These are phyloP conservation scores for Talaromyces marneffei DNA, from an alignment of 2,329 filamentous ascomycete species.

Conservation along the genomic window DNA sequence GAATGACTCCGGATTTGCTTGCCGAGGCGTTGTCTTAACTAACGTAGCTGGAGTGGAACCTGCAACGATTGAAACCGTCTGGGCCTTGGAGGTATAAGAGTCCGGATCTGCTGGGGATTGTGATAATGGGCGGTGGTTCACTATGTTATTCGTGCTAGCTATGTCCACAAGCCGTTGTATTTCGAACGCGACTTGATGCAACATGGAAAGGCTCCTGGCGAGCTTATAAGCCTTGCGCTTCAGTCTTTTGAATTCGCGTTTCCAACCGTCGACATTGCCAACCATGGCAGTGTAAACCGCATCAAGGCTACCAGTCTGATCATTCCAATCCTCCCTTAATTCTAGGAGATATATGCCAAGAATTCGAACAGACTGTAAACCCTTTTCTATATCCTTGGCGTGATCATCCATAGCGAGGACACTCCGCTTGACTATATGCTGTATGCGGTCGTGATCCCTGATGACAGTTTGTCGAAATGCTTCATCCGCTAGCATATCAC, in stretches of 20 bases:
- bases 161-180: constrained; percentile 81
- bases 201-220: constrained; percentile 62
- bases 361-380: constrained; percentile 67
- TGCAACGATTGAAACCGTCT: neutral
- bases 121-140: constrained; percentile 22
- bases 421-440: constrained; percentile 79
- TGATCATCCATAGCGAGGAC: constrained; percentile 69
- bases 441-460: constrained; percentile 82
- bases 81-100: neutral
- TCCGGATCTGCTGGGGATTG: neutral
- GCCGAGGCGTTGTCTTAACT: constrained; percentile 2
- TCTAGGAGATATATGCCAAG: constrained; percentile 69
- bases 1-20: neutral
- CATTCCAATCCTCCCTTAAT: constrained; percentile 57
- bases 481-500: constrained; percentile 79
- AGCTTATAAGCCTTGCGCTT: constrained; percentile 67
- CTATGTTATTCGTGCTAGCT: constrained; percentile 65
- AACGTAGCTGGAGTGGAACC: constrained; percentile 1
- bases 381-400: constrained; percentile 71
- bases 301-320: constrained; percentile 54
- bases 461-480: constrained; percentile 76
- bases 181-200: constrained; percentile 72
- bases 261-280: constrained; percentile 87
- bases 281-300: constrained; percentile 86
- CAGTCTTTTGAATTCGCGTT: constrained; percentile 69